Base-by-base conservation (phyloP, 352 stramenopile genomes). In the Globisporangium splendens region DNA sequence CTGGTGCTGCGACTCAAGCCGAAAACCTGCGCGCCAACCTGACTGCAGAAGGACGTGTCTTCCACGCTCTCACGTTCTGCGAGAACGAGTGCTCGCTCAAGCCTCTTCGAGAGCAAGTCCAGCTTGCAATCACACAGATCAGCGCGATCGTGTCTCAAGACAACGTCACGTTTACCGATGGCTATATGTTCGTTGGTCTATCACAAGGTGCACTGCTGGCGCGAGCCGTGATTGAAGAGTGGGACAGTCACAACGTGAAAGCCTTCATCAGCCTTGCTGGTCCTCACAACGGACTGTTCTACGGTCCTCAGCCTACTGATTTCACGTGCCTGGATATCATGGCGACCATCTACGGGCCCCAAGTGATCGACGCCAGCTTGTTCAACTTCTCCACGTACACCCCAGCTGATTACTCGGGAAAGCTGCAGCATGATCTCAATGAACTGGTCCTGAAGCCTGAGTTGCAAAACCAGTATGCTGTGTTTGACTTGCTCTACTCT, bases 171-270 rank as follows among this genome's bases (percentile, higher is more conserved):
- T 75, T 65, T 44, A 60, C 56, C 21, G 22, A 57, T 8, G 70
- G 66, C 51, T 77, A 75, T 59, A 50, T 69, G 46, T 50, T 77
- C 41, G 73, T 77, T 31, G 66, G 56, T 12, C 58, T 75, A 21
- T 77, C 70, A 3, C 63, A 68, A 42, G 70, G 70, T 22, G 66
- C 62, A 0, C 24, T 72, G 2, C 21, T 70, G 0, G 58, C 64
- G 21, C 66, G 70, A 11, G 55, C 43, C 3, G 67, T 75, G 14
- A 44, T 75, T 24, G 70, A 77, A 50, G 47, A 70, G 17, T 68
- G 62, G 66, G 57, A 75, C 47, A 53, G 64, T 18, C 66, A 77
- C 62, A 67, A 72, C 6, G 60, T 57, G 24, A 54, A 70, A 24
- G 56, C 50, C 1, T 50, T 68, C 22, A 54, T 75, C 21, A 68